A percentile compares a stretch with the other conserved stretches of the same genome.
These are phyloP conservation scores for Ensete ventricosum DNA, from an alignment of 176 grass and related monocot species.

Conservation along the genomic window DNA sequence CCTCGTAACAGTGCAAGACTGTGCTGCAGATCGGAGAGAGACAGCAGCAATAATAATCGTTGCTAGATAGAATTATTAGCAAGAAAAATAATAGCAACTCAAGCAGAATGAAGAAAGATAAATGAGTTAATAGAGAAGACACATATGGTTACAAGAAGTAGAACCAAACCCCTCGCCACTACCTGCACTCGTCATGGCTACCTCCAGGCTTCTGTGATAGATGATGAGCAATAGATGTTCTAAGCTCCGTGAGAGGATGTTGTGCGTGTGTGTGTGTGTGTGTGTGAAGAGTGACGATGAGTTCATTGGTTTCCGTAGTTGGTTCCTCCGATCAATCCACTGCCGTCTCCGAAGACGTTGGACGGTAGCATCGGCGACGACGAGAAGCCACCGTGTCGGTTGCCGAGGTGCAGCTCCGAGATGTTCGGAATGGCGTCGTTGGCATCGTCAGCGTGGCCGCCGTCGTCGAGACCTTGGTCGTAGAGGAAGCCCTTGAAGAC, in stretches of 20 bases:
- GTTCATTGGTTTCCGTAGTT: slow-evolving; percentile 9
- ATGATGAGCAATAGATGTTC: no score
- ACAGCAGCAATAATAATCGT: not conserved
- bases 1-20: not conserved
- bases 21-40: not conserved
- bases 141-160: slow-evolving; percentile 7
- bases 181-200: no score
- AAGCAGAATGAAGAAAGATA: slow-evolving; percentile 5
- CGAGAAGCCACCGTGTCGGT: not conserved
- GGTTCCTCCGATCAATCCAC: slow-evolving; percentile 2
- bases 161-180: not conserved
- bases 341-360: not conserved
- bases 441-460: slow-evolving; percentile 22
- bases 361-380: not conserved
- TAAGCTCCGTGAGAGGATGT: not conserved
- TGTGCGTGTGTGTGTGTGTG: not conserved
- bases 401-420: slow-evolving; percentile 78
- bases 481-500: slow-evolving; percentile 92
- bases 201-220: no score
- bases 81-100: not conserved
- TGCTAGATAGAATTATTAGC: not conserved
- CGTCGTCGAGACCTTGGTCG: slow-evolving; percentile 68
- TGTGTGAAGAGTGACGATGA: not conserved
- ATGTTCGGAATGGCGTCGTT: slow-evolving; percentile 40
- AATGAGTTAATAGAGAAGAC: slow-evolving; percentile 5